Percentiles rank a stretch among this genome's conserved stretches.
These are phyloP conservation scores for Haberlea rhodopensis DNA, from an alignment of 257 asterid genomes.

Conservation along the genomic window DNA sequence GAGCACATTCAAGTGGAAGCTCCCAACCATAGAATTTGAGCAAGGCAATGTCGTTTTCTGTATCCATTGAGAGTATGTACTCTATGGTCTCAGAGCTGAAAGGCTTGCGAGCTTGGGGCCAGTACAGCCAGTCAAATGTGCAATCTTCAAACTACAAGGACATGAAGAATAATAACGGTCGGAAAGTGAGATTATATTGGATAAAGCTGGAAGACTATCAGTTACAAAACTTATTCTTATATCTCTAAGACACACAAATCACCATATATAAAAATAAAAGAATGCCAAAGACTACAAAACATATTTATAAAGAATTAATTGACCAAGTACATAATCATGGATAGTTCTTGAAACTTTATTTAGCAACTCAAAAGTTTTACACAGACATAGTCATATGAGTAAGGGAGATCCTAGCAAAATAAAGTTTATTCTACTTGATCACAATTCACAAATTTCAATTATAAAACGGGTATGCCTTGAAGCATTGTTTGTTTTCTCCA, in stretches of 20 bases:
- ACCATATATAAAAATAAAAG: too few species aligned
- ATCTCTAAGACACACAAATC: neutral
- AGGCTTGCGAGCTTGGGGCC: constrained; percentile 86
- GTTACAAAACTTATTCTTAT: neutral
- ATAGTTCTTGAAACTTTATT: neutral
- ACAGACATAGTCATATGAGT: too few species aligned
- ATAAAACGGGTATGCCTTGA: neutral
- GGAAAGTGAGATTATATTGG: constrained; percentile 16
- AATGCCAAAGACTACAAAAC: too few species aligned
- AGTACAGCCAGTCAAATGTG: constrained; percentile 93
- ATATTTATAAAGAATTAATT: neutral
- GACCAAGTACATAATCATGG: neutral
- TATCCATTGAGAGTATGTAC: constrained; percentile 63
- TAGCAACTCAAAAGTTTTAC: too few species aligned
- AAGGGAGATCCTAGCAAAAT: too few species aligned
- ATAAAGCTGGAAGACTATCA: constrained; percentile 3
- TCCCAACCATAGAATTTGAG: constrained; percentile 86
- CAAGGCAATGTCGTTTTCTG: constrained; percentile 67
- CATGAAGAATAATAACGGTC: neutral
- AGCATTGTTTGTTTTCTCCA: too few species aligned
- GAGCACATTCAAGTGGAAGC: constrained; percentile 63
- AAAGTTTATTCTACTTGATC: neutral
- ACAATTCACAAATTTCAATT: neutral
- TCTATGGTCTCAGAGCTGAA: constrained; percentile 56
- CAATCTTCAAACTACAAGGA: constrained; percentile 63